phyloP scores from a whole-genome alignment of 371 early-diverging fungal species.

The Syncephalis plumigaleata region DNA sequence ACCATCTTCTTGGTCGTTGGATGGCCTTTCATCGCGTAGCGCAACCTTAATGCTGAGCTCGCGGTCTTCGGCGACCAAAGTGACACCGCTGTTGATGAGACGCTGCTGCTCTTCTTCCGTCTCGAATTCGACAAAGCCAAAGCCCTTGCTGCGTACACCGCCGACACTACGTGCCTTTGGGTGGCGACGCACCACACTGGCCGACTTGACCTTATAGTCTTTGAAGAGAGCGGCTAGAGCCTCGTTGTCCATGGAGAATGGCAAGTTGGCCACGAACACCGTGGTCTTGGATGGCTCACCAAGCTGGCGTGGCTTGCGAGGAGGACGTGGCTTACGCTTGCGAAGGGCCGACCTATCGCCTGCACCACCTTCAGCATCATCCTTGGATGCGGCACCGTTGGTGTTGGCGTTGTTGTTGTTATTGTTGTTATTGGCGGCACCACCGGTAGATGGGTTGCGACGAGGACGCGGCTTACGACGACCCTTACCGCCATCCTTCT shows the following conservation, averaged over 20 bases:
- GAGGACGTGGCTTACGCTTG: constrained; percentile 2
- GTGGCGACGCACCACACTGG: constrained; percentile 41
- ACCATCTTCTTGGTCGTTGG: too few relatives aligned
- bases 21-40: constrained; percentile 20
- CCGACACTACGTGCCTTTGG: background rate
- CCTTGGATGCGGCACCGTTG: constrained; percentile 12
- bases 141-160: constrained; percentile 67
- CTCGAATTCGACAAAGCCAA: constrained; percentile 77
- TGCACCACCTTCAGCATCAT: background rate
- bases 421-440: too few relatives aligned
- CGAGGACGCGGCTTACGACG: constrained; percentile 4
- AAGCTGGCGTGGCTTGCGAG: constrained; percentile 8
- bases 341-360: constrained; percentile 2
- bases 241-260: constrained; percentile 64
- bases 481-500: constrained; percentile 1
- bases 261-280: constrained; percentile 84
- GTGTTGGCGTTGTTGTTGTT: too few relatives aligned
- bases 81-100: constrained; percentile 43
- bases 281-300: constrained; percentile 63
- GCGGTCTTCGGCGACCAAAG: constrained; percentile 45
- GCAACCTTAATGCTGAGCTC: constrained; percentile 56
- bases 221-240: constrained; percentile 55
- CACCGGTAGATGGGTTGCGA: background rate
- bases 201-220: constrained; percentile 53
- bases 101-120: constrained; percentile 59